Evolutionary conservation across 441 rosid genomes (phyloP).

Genomic region (Erysimum pusillum): DNA sequence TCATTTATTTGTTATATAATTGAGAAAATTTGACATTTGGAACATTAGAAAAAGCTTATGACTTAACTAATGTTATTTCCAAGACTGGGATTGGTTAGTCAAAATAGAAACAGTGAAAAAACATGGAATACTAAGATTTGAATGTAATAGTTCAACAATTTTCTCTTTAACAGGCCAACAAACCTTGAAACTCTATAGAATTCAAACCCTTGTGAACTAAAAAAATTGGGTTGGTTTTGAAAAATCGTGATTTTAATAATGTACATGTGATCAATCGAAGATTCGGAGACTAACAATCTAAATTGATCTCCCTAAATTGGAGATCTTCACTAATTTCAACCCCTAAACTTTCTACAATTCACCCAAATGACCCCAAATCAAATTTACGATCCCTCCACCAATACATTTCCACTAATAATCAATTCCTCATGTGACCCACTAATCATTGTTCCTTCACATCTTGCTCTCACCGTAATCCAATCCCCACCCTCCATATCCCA

Average conservation of each 20-base stretch:
- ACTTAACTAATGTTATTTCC: constrained; percentile 8
- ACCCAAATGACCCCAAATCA: constrained; percentile 32
- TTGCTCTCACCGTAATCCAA: constrained; percentile 69
- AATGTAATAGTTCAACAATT: constrained; percentile 21
- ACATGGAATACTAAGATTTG: neutral
- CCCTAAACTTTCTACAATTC: constrained; percentile 38
- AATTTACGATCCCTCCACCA: constrained; percentile 25
- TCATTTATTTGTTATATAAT: constrained; percentile 15
- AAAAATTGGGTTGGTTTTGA: constrained; percentile 6
- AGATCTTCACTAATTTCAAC: constrained; percentile 40
- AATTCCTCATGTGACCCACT: constrained; percentile 38
- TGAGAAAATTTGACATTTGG: constrained; percentile 7
- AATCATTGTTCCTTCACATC: constrained; percentile 47
- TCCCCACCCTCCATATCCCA: constrained; percentile 63
- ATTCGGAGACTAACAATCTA: constrained; percentile 32
- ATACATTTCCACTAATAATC: constrained; percentile 17
- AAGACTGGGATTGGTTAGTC: constrained; percentile 28
- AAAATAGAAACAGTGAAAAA: constrained; percentile 23
- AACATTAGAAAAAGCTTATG: neutral
- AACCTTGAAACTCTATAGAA: constrained; percentile 39
- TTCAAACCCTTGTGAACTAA: neutral
- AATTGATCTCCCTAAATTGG: constrained; percentile 36
- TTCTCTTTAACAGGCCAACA: constrained; percentile 40
- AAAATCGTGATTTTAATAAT: constrained; percentile 25
- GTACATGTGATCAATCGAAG: constrained; percentile 36